These are phyloP conservation scores for Aspergillus quadrilineatus DNA, from an alignment of 2,329 filamentous ascomycete species.

Conservation along the genomic window DNA sequence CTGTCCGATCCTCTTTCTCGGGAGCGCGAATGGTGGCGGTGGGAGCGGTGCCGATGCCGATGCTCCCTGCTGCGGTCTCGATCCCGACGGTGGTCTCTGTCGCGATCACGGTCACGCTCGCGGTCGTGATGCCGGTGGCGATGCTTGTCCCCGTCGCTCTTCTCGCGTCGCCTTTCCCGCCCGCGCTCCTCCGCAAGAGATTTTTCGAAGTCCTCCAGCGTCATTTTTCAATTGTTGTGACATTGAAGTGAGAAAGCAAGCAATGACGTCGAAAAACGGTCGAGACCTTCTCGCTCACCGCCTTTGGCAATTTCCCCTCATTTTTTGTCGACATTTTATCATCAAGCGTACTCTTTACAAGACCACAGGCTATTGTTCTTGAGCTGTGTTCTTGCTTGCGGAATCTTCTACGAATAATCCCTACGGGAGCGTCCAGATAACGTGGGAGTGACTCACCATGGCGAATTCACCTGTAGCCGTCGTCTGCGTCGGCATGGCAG, in stretches of 20 bases:
- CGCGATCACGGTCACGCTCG: conserved; percentile 27
- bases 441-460: conserved; percentile 35
- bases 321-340: conserved; percentile 12
- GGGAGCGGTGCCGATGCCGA: conserved; percentile 44
- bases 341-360: neutral
- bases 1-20: conserved; percentile 36
- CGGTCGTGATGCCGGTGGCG: conserved; percentile 34
- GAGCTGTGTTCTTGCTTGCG: neutral
- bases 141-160: conserved; percentile 38
- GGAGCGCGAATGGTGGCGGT: conserved; percentile 42
- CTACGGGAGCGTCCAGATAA: neutral
- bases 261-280: conserved; percentile 21
- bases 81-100: conserved; percentile 33
- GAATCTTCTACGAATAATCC: neutral
- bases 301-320: conserved; percentile 16
- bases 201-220: conserved; percentile 74
- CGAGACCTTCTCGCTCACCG: conserved; percentile 13
- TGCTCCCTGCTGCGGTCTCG: conserved; percentile 35
- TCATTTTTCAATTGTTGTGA: conserved; percentile 44
- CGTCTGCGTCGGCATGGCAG: conserved; percentile 97
- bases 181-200: conserved; percentile 63
- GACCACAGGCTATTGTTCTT: neutral
- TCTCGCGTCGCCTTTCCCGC: conserved; percentile 38
- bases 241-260: conserved; percentile 13
- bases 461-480: conserved; percentile 68